Conservation (phyloP, 2,329 filamentous ascomycete genomes). For the Phyllosticta citribraziliensis region DNA sequence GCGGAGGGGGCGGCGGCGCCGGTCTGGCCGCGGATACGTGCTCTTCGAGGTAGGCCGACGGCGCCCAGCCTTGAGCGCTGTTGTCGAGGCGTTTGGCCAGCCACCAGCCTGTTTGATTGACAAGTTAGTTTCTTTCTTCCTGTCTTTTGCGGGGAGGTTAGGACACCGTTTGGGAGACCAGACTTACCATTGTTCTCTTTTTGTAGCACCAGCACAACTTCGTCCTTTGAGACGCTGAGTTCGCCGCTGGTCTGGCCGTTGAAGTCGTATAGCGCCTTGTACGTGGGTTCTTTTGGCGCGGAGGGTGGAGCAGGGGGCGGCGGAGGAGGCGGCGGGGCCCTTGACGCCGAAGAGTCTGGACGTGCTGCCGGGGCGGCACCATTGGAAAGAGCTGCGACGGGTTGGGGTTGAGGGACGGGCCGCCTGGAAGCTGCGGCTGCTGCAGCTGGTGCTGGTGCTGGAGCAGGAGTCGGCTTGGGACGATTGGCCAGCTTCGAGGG, state of each 20-base stretch:
- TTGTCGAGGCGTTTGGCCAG: slow-evolving; percentile 64
- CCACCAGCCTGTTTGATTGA: slow-evolving; percentile 72
- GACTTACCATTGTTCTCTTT: slow-evolving; percentile 87
- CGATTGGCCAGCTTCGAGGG: slow-evolving; percentile 60
- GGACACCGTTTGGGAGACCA: background rate
- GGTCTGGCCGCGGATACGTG: slow-evolving; percentile 40
- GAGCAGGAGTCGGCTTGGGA: slow-evolving; percentile 21
- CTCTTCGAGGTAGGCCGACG: slow-evolving; percentile 89
- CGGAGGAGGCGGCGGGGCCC: slow-evolving; percentile 48
- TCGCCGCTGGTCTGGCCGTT: slow-evolving; percentile 75
- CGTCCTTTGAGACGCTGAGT: slow-evolving; percentile 66
- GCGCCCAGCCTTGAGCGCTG: slow-evolving; percentile 81
- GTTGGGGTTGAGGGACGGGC: slow-evolving; percentile 31
- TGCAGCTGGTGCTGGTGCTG: slow-evolving; percentile 17
- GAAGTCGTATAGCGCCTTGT: slow-evolving; percentile 90
- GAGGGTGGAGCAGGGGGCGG: slow-evolving; percentile 55
- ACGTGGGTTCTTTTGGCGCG: slow-evolving; percentile 60
- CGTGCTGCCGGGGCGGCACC: slow-evolving; percentile 32
- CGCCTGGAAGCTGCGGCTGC: slow-evolving; percentile 18
- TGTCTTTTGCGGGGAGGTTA: background rate
- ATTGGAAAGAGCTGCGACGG: slow-evolving; percentile 42
- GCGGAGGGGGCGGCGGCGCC: slow-evolving; percentile 47
- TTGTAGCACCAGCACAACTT: slow-evolving; percentile 80
- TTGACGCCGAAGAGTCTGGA: slow-evolving; percentile 32
- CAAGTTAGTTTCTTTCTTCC: background rate